phyloP scores from a whole-genome alignment of 768 basidiomycete genomes.

The Suillus subluteus region DNA sequence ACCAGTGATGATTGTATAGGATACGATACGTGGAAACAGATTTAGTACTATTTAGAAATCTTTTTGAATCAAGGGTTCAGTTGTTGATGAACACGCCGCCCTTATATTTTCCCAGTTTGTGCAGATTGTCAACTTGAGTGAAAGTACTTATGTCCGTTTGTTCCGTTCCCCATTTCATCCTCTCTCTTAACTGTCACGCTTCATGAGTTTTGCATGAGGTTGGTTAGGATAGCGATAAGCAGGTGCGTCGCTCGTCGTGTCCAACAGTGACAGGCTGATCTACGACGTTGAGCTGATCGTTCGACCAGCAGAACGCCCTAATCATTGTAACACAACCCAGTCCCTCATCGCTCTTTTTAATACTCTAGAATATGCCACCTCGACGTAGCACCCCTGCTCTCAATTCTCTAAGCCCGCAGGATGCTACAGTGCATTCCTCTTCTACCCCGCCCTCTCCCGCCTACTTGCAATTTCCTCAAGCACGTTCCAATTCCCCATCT shows the following conservation, averaged over 20 bases:
- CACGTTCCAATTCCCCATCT: constrained; percentile 66
- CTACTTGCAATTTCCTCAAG: constrained; percentile 41
- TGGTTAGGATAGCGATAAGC: background rate
- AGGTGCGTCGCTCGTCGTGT: background rate
- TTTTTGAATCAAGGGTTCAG: constrained; percentile 1
- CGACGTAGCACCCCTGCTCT: constrained; percentile 46
- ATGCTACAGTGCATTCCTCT: constrained; percentile 22
- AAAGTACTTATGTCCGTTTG: constrained; percentile 10
- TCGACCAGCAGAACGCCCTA: background rate
- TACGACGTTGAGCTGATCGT: background rate
- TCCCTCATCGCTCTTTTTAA: constrained; percentile 17
- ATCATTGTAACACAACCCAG: constrained; percentile 10
- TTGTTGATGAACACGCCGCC: constrained; percentile 1
- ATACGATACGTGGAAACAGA: background rate
- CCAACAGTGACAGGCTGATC: background rate
- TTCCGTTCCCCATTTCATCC: constrained; percentile 5
- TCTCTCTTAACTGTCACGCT: constrained; percentile 1
- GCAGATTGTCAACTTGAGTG: constrained; percentile 1
- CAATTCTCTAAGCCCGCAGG: constrained; percentile 45
- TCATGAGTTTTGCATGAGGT: constrained; percentile 5
- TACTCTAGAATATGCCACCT: constrained; percentile 45
- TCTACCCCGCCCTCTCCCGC: constrained; percentile 37
- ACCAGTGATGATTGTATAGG: background rate
- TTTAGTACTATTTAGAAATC: background rate
- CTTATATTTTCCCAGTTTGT: constrained; percentile 6